Evolutionary conservation across 441 rosid species (phyloP).

Genomic region (Erysimum cheiri): DNA sequence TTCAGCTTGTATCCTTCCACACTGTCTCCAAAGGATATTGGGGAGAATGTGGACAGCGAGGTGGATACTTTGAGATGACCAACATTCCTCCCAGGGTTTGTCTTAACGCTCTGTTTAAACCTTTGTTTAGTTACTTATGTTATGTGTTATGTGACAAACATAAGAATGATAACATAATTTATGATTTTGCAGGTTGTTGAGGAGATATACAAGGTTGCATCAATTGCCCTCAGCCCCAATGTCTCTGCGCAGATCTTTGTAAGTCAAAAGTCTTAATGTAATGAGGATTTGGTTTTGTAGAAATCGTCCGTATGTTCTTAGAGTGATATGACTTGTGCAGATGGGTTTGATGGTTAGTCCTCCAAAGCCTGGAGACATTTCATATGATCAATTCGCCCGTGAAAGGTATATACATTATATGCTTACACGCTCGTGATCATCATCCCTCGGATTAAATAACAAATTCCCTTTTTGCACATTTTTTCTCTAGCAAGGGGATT

Average conservation of each 20-base stretch:
- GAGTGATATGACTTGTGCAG: constrained; percentile 48
- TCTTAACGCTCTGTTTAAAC: too few species aligned
- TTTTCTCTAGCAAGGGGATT: constrained; percentile 76
- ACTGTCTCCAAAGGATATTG: constrained; percentile 97
- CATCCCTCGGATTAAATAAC: background rate
- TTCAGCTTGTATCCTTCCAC: constrained; percentile 96
- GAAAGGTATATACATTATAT: constrained; percentile 66
- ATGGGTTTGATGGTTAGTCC: constrained; percentile 99
- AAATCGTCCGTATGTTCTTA: constrained; percentile 20
- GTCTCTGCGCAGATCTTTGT: constrained; percentile 98
- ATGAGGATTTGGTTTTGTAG: constrained; percentile 27
- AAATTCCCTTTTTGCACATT: background rate
- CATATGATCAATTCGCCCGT: constrained; percentile 73
- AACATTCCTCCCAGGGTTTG: constrained; percentile 88
- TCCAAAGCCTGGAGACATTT: constrained; percentile 89
- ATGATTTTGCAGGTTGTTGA: constrained; percentile 75
- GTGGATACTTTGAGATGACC: constrained; percentile 99
- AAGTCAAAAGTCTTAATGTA: constrained; percentile 44
- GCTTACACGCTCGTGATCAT: background rate
- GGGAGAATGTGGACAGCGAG: constrained; percentile 99
- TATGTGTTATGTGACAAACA: background rate
- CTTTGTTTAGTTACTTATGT: constrained; percentile 29
- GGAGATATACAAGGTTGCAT: constrained; percentile 92
- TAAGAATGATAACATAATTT: constrained; percentile 1
- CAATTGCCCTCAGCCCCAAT: constrained; percentile 88